Evolutionary conservation across 116 monocot genomes (phyloP), one percentile per base, ranked within the genome.

Genomic region (Trichopus zeylanicus): DNA sequence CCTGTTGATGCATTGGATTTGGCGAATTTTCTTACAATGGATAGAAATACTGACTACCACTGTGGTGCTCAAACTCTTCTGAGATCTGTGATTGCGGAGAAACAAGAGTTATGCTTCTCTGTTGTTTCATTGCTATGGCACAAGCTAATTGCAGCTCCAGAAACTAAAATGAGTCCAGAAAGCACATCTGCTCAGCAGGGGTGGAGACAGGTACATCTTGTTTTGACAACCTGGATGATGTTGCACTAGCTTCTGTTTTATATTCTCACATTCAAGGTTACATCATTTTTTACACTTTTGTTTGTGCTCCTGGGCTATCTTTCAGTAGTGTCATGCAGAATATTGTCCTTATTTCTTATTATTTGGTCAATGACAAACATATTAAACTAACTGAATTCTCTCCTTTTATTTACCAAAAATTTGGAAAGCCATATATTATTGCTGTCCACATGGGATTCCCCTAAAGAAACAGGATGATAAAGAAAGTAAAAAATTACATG

Each of bases 141-240:
- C 31, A 97, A 84, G 57, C 58, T 97, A 52, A 81, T 97, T 57
- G 84, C 81, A 25, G 77, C 84, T 29, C 97, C 87, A 29, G 97
- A 97, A 71, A 97, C 87, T 31, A 69, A 90, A 79, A 82, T 97
- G 97, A 74, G 74, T 71, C 84, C 81, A 15, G 97, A 97, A 71
- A 79, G 97, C 68, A 97, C 91, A 25, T 97, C 97, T 16, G 97
- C 97, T 31, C 97, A 90, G 54, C 97, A 97, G 67, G 97, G 97
- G 9, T 95, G 95, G 95, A 86, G 90, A 37, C 83, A 90, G 90
- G 95, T 87, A 85, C 26, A 52, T 31, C 2, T 16, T 61, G 25
- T 12, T 27, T 6, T n/a, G n/a, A 42, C n/a, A 3, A 13, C 42
- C n/a, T n/a, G 3, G 13, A 1, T 33, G 12, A 42, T 42, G 13